phyloP scores from a whole-genome alignment of 2,329 filamentous ascomycete genomes.

The Bertia moriformis region DNA sequence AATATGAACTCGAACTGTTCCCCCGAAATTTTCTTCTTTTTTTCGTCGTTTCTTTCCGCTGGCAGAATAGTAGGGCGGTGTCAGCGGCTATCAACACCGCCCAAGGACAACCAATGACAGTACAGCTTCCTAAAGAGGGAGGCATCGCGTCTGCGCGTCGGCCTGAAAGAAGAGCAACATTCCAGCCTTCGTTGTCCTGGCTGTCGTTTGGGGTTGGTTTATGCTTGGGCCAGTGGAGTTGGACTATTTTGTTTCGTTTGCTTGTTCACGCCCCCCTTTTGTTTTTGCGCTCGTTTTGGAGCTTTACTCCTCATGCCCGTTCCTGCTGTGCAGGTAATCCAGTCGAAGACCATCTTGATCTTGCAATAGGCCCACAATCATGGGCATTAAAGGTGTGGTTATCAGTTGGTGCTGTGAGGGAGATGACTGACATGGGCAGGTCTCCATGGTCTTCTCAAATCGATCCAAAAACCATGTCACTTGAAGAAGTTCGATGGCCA shows the following conservation, averaged over 20 bases:
- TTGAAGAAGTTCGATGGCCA: constrained; percentile 78
- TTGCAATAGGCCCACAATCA: background rate
- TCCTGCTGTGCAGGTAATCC: too few species aligned
- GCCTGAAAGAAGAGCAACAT: background rate
- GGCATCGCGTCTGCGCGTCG: background rate
- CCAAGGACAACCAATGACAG: background rate
- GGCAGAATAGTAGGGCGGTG: background rate
- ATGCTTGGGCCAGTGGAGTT: too few species aligned
- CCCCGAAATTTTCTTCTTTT: background rate
- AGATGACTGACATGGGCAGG: too few species aligned
- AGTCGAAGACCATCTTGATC: background rate
- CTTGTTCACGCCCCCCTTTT: too few species aligned
- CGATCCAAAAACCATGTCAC: constrained; percentile 78
- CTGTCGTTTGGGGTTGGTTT: background rate
- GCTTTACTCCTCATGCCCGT: too few species aligned
- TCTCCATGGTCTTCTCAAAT: constrained; percentile 81
- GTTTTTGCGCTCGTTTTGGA: too few species aligned
- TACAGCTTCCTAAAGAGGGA: background rate
- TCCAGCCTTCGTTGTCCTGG: background rate
- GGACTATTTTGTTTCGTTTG: too few species aligned
- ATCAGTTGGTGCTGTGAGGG: too few species aligned
- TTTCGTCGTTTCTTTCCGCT: background rate
- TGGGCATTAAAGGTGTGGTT: constrained; percentile 1
- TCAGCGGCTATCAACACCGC: background rate
- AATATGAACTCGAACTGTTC: too few species aligned